Evolutionary conservation across 345 rosid genomes (phyloP).

Genomic region (Moringa oleifera): DNA sequence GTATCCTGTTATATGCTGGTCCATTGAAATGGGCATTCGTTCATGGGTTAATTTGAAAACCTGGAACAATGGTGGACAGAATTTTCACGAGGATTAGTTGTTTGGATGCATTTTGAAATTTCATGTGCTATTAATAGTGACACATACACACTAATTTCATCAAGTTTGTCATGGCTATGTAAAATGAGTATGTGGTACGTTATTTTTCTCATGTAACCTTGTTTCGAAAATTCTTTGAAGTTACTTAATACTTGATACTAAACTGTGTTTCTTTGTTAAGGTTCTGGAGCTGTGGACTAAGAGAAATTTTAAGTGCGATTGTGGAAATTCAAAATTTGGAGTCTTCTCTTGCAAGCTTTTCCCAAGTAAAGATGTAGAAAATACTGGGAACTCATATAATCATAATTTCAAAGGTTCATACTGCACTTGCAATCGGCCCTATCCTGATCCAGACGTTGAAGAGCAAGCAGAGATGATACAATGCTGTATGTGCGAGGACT

Average conservation of each 20-base stretch:
- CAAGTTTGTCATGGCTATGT: too few relatives aligned
- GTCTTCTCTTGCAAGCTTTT: constrained; percentile 74
- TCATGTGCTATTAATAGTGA: too few relatives aligned
- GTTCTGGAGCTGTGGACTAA: constrained; percentile 96
- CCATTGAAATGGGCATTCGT: too few relatives aligned
- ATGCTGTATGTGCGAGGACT: constrained; percentile 93
- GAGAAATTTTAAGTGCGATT: constrained; percentile 85
- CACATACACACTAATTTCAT: too few relatives aligned
- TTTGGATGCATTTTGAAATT: too few relatives aligned
- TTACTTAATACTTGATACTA: neutral
- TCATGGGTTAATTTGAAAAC: too few relatives aligned
- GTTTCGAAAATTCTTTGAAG: neutral
- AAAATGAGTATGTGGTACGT: too few relatives aligned
- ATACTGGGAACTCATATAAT: constrained; percentile 70
- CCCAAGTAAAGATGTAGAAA: constrained; percentile 68
- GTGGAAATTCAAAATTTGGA: constrained; percentile 94
- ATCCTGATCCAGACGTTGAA: constrained; percentile 88
- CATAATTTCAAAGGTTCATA: constrained; percentile 91
- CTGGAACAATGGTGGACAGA: too few relatives aligned
- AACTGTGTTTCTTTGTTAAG: constrained; percentile 26
- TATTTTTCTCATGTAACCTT: neutral
- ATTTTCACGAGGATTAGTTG: too few relatives aligned
- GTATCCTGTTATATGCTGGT: neutral
- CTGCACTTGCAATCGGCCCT: constrained; percentile 75
- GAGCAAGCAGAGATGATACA: constrained; percentile 97